Conservation (phyloP, 352 stramenopile species). For the Phytophthora pluvialis region DNA sequence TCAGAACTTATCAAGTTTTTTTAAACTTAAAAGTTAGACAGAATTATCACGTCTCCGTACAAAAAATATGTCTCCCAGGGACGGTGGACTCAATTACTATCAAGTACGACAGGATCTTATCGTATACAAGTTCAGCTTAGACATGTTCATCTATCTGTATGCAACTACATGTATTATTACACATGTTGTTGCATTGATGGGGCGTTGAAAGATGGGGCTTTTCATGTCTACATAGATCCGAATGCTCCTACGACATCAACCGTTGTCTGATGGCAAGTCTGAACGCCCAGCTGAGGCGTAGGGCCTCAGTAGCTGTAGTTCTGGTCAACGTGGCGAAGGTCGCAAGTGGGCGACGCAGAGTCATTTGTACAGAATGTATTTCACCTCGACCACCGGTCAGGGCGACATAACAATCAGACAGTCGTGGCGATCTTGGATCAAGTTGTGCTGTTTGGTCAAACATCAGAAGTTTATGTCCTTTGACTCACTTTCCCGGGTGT, state of each 20-base stretch:
- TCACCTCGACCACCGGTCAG: background rate
- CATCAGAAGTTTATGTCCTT: background rate
- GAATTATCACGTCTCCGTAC: too few species aligned
- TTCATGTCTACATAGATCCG: slow-evolving; percentile 11
- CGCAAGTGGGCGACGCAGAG: too few species aligned
- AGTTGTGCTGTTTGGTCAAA: background rate
- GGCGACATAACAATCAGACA: slow-evolving; percentile 3
- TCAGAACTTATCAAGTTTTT: too few species aligned
- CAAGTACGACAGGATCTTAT: too few species aligned
- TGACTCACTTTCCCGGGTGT: background rate
- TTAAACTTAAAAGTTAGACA: too few species aligned
- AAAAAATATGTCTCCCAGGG: too few species aligned
- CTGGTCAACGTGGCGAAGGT: background rate
- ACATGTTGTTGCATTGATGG: background rate
- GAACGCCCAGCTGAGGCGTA: background rate
- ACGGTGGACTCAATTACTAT: too few species aligned
- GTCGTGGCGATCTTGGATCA: slow-evolving; percentile 4
- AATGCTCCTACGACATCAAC: background rate
- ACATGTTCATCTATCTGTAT: too few species aligned
- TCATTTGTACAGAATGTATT: background rate
- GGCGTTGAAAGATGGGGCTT: background rate
- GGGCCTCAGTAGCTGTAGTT: background rate
- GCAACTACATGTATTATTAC: background rate
- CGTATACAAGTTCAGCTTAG: too few species aligned
- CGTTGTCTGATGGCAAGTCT: background rate